Base-by-base conservation (phyloP, 2,329 filamentous ascomycete genomes). In the Penicillium sp. region DNA sequence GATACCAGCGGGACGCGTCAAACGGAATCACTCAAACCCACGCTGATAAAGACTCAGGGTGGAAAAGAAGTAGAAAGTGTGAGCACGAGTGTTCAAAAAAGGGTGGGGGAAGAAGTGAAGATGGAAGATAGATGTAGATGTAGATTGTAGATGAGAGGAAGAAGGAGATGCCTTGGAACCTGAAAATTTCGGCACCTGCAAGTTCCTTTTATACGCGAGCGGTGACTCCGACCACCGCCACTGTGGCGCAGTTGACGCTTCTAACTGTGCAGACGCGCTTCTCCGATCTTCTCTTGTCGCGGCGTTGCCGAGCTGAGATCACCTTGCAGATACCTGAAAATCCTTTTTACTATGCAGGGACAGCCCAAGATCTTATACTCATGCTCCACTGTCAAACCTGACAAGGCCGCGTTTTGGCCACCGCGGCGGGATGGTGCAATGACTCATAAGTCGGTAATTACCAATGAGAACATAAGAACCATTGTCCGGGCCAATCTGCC, bases 1-100 rank as follows among this genome's bases (percentile, higher is more conserved):
- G 57, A 61, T 61, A 60, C 57, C 57, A 46, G 39, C 47, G 54
- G 61, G 50, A 63, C 60, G 60, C 58, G 60, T 61, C 48, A 54
- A 53, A 44, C 48, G 47, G 35, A 31, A 44, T 43, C 42, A 50
- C 42, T 51, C 39, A 48, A 45, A 39, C 49, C 46, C 50, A 56
- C 50, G 43, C n/a, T 18, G 18, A 46, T 13, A 10, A 20, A 25
- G 14, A 35, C 8, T 24, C 11, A 45, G 38, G 33, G 20, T 24
- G n/a, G 33, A 27, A 24, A 13, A 38, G 16, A 22, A 28, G 18
- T 27, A 25, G 47, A 9, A 13, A 36, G 9, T 10, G 35, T 44
- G 44, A 33, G 43, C 41, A 36, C 8, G 5, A 49, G 5, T 14
- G 20, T 39, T 44, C 13, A 35, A 41, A 33, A 31, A 33, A 40